Percentiles rank a stretch among this genome's conserved stretches.
These are phyloP conservation scores for Ampelomyces quisqualis DNA, from an alignment of 2,329 filamentous ascomycete species.

Conservation along the genomic window DNA sequence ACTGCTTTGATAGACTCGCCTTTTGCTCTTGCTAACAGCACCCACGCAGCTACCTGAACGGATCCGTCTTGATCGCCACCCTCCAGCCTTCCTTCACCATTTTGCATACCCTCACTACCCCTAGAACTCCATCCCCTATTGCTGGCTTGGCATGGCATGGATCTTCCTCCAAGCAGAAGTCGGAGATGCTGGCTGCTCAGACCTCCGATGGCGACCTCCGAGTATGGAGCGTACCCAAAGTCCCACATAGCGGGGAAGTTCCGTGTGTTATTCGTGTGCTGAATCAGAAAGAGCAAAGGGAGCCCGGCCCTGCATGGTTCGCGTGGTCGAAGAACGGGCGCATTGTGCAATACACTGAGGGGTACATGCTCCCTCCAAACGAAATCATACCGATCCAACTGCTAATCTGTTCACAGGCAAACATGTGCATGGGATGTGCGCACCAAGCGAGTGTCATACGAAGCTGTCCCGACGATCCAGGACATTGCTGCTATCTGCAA, in stretches of 20 bases:
- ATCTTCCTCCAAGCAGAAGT: constrained; percentile 92
- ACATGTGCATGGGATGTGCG: constrained; percentile 95
- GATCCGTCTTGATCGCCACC: constrained; percentile 85
- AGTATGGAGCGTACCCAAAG: constrained; percentile 95
- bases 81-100: constrained; percentile 92
- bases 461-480: constrained; percentile 81
- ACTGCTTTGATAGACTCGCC: constrained; percentile 1
- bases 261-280: constrained; percentile 88
- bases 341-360: constrained; percentile 87
- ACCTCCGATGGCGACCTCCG: constrained; percentile 87
- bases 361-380: constrained; percentile 63
- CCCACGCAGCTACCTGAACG: constrained; percentile 88
- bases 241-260: constrained; percentile 64
- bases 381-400: constrained; percentile 10
- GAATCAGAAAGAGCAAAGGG: constrained; percentile 72
- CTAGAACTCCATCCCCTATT: constrained; percentile 80
- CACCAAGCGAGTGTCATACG: constrained; percentile 94
- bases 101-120: constrained; percentile 85
- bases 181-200: constrained; percentile 95
- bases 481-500: constrained; percentile 79
- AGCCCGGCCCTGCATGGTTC: constrained; percentile 87
- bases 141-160: constrained; percentile 91
- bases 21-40: constrained; percentile 17
- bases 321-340: constrained; percentile 98
- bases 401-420: constrained; percentile 56